A percentile compares a stretch with the other conserved stretches of the same genome.
These are phyloP conservation scores for Coix lacrymajobi DNA, from an alignment of 176 grass and related monocot species.

Conservation along the genomic window DNA sequence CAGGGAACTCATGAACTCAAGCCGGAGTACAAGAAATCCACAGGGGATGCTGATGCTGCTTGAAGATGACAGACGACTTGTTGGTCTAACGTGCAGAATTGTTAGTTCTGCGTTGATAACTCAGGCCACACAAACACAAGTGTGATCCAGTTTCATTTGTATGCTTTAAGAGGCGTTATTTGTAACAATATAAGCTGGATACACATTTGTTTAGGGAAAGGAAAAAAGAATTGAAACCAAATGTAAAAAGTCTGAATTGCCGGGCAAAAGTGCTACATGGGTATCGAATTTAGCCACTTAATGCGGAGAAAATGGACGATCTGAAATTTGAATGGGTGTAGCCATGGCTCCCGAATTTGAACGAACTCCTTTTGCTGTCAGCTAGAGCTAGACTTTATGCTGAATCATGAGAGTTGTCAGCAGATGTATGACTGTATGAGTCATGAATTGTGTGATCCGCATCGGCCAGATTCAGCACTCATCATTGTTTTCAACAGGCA, in stretches of 20 bases:
- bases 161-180: neutral
- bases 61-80: conserved; percentile 4
- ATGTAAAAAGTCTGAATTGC: neutral
- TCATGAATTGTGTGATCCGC: neutral
- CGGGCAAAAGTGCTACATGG: neutral
- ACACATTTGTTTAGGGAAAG: neutral
- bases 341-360: neutral
- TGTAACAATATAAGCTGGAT: conserved; percentile 7
- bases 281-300: neutral
- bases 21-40: conserved; percentile 83
- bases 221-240: neutral
- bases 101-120: neutral
- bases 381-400: neutral
- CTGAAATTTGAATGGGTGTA: neutral
- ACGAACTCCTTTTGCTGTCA: neutral
- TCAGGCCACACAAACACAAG: neutral
- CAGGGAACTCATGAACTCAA: conserved; percentile 92
- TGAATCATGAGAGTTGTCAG: neutral
- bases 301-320: neutral
- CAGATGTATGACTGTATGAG: neutral
- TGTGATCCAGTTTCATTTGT: neutral
- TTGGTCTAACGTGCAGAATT: neutral
- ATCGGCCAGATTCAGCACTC: neutral
- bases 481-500: no score
- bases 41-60: conserved; percentile 37